A percentile compares a stretch with the other conserved stretches of the same genome.
Evolutionary conservation across 176 grass and related monocot genomes (phyloP).

Genomic region (Ampelocalamus luodianensis): DNA sequence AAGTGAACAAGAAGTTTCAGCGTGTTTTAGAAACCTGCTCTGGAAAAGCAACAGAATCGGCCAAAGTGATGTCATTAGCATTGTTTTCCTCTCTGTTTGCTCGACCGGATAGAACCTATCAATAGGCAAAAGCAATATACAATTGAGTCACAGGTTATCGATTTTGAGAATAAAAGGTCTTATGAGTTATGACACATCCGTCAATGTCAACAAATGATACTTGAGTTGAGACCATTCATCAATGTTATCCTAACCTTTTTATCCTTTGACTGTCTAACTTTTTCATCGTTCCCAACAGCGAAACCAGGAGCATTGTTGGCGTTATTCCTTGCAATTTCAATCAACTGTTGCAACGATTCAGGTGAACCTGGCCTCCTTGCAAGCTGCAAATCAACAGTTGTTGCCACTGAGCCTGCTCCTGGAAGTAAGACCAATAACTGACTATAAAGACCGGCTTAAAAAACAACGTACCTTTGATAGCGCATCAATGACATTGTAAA

Average conservation of each 20-base stretch:
- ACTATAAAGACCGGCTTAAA: not conserved
- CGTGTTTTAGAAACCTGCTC: conserved; percentile 61
- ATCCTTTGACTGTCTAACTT: conserved; percentile 62
- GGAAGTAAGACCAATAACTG: conserved; percentile 13
- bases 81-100: conserved; percentile 64
- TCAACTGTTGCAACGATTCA: conserved; percentile 71
- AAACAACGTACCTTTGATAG: conserved; percentile 66
- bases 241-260: conserved; percentile 64
- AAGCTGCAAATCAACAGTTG: conserved; percentile 52
- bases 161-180: conserved; percentile 12
- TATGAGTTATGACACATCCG: not conserved
- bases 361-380: conserved; percentile 76
- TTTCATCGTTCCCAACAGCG: conserved; percentile 68
- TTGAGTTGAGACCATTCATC: conserved; percentile 14
- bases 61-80: conserved; percentile 48
- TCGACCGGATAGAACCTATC: conserved; percentile 53
- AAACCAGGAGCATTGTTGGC: conserved; percentile 44
- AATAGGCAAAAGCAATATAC: conserved; percentile 38
- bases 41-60: conserved; percentile 71
- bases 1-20: conserved; percentile 22
- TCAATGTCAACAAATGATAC: not conserved
- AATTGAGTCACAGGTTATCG: conserved; percentile 5
- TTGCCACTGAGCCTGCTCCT: not conserved
- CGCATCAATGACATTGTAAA: conserved; percentile 69
- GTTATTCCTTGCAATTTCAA: conserved; percentile 73